Evolutionary conservation across 805 yeast genomes (phyloP), one percentile per base, ranked within the genome.

Genomic region (Metschnikowia santaceciliae): DNA sequence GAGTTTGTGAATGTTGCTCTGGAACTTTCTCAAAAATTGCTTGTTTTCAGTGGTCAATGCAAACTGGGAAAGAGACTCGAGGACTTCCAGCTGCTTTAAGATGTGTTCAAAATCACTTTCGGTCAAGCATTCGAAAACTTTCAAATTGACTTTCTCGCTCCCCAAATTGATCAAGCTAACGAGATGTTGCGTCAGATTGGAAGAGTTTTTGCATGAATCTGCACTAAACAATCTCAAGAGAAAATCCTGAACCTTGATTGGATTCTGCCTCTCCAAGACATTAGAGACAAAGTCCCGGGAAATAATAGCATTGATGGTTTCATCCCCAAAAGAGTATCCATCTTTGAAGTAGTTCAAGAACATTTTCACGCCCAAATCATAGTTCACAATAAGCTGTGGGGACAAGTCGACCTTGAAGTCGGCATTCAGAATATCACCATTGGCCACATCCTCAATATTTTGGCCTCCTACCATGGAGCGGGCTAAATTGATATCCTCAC

Each of bases 221-320:
- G 40, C 10, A 17, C 43, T 22, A 13, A 62, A 50, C 6, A 71
- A 32, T 26, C 74, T 58, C 19, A 47, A 49, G 14, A 68, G 39
- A 23, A 71, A 59, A 2, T 62, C 61, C 4, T 51, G 19, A 20
- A 57, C 40, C 2, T 54, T 47, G 8, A 71, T 40, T n/a, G 47
- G 46, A 1, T 51, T 42, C 6, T 60, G 59, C 10, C 46, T 48
- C 34, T 61, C 62, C 40, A 69, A 57, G 3, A 49, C 17, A 17
- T 59, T 62, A 32, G 51, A 37, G 2, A 64, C 57, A 47, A 72
- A 71, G 13, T 59, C 57, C 23, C 62, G 59, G 45, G 64, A 71
- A 23, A 71, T 56, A 3, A 73, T 41, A 6, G 65, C 61, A 3
- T 52, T 55, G 70, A 76, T 68, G 2, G 77, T 72, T 5, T 50